Conservation (phyloP, 305 asterid genomes). For the Salvia sclarea region DNA sequence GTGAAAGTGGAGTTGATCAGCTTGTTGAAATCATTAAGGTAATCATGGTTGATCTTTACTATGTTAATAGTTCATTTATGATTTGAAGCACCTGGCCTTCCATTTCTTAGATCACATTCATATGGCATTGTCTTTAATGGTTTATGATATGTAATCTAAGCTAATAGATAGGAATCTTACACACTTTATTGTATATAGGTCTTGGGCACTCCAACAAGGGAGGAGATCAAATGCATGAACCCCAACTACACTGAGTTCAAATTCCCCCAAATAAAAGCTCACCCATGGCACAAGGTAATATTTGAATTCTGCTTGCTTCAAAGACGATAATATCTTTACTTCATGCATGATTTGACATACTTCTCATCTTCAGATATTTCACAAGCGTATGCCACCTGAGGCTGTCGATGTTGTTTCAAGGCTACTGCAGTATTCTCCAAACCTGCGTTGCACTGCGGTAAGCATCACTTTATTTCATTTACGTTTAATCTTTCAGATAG, state of each 20-base stretch:
- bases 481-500: not conserved
- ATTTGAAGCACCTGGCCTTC: not conserved
- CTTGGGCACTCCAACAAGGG: slow-evolving; percentile 79
- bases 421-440: slow-evolving; percentile 72
- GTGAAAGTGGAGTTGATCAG: slow-evolving; percentile 81
- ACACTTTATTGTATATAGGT: slow-evolving; percentile 43
- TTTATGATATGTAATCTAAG: not conserved
- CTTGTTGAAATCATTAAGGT: slow-evolving; percentile 83
- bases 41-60: slow-evolving; percentile 24
- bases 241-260: slow-evolving; percentile 74
- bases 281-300: slow-evolving; percentile 83
- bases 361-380: slow-evolving; percentile 50
- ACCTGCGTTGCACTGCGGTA: slow-evolving; percentile 74
- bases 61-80: not conserved
- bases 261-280: slow-evolving; percentile 71
- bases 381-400: slow-evolving; percentile 68
- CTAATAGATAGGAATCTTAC: slow-evolving; percentile 10
- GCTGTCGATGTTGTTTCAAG: slow-evolving; percentile 75
- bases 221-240: slow-evolving; percentile 81
- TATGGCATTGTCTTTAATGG: slow-evolving; percentile 4
- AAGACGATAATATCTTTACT: not conserved
- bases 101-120: not conserved
- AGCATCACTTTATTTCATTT: slow-evolving; percentile 29
- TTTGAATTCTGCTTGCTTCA: not conserved
- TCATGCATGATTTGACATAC: slow-evolving; percentile 18